Evolutionary conservation across 257 asterid genomes (phyloP), one percentile per base, ranked within the genome.

Genomic region (Forsythia suspensa): DNA sequence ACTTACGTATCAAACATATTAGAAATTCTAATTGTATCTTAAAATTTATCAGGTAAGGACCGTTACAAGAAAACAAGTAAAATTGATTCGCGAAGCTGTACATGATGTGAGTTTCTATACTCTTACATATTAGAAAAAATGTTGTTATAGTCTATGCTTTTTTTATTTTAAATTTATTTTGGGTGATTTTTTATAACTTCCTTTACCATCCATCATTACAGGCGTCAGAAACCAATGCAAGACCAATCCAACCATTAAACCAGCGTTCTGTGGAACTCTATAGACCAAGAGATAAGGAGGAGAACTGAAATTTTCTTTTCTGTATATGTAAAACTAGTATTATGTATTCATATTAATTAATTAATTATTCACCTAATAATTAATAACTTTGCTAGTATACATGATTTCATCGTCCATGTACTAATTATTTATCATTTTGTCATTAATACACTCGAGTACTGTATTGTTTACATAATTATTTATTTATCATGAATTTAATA

Each of bases 61-160:
- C 0, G 90, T 91, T 24, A 71, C 90, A 24, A 85, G 73, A 75
- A 70, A 84, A 57, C 97, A 91, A 79, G 82, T 91, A 44, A 24
- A 75, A 36, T 73, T 91, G 41, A 82, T 93, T 9, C 94, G 97
- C 2, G 83, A 88, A 2, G 92, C 92, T 0, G 87, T 90, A n/a
- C 94, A 90, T 20, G 89, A 89, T 34, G 93, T 89, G 70, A 85
- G 91, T 79, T 68, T 12, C 11, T 18, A 16, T 13, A 77, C 2
- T 57, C 20, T 5, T 10, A n/a, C 20, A 48, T 48, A 24, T 44
- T 70, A 20, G 24, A 9, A 11, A 73, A 38, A 3, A 13, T 10
- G 2, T 38, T 41, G 2, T 8, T 21, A 41, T 24, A 5, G 1
- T 13, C 5, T 43, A 20, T 37, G 29, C 34, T 0, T 66, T 36